Evolutionary conservation across 2,329 filamentous ascomycete genomes (phyloP), one percentile per base, ranked within the genome.

Genomic region (Claviceps paspali): DNA sequence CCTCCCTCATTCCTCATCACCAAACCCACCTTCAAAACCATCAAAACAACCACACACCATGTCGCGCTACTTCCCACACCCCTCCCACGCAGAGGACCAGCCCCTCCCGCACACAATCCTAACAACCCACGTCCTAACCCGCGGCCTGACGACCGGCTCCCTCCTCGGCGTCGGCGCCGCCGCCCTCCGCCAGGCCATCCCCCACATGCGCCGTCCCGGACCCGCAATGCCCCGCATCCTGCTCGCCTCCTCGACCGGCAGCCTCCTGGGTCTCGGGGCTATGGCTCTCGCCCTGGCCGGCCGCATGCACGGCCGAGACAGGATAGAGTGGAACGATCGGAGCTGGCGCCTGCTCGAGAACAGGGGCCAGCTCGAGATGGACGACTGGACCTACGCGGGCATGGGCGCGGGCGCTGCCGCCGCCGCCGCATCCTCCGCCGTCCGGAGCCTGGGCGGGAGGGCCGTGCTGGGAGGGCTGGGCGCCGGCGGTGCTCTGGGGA

Each of bases 271-370:
- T 1, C 48, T 65, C 1, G 62, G 59, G 0, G 42, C 71, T 1
- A 54, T 67, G 18, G 55, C 55, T 2, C 40, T 65, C 4, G 64
- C 57, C 44, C 56, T 72, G 4, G 51, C 55, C 21, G 59, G 49
- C 0, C 57, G 65, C 2, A 79, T 80, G 74, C 56, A 56, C 37
- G 71, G 68, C 0, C 60, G 62, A 12, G 64, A 73, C 45, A 60
- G 67, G 29, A 70, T 80, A 23, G 74, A 80, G 52, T 80, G 75
- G 75, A 55, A 68, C 47, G 75, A 80, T 49, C 61, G 76, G 14
- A 65, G 66, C 39, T 80, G 75, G 73, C 59, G 76, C 22, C 49
- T 81, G 35, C 46, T 76, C 30, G 70, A 70, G 54, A 79, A 70
- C 43, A 51, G 55, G 29, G 65, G 69, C 0, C 74, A 81, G 58